Conservation (phyloP, 805 yeast genomes). For the Alloascoidea africana region DNA sequence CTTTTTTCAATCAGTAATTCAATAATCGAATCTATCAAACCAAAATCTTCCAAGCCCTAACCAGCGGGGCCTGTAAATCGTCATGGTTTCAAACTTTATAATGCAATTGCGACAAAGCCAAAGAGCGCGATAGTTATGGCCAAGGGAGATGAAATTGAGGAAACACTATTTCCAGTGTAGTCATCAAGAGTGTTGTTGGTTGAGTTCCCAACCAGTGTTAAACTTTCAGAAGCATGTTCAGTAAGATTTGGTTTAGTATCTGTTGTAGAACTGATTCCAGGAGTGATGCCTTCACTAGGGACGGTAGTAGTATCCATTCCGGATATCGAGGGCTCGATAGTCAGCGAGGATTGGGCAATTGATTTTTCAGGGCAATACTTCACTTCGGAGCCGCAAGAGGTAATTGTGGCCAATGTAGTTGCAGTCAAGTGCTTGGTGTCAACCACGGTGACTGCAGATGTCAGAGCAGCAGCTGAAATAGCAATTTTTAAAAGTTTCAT, state of each 20-base stretch:
- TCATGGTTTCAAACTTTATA: too few relatives aligned
- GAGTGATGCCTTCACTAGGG: slow-evolving; percentile 9
- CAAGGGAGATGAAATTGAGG: too few relatives aligned
- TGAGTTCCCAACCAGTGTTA: too few relatives aligned
- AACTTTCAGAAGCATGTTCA: too few relatives aligned
- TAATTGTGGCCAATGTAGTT: slow-evolving; percentile 30
- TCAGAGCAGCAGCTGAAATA: slow-evolving; percentile 20
- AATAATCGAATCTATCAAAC: too few relatives aligned
- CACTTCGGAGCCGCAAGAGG: slow-evolving; percentile 27
- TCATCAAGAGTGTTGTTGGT: slow-evolving; percentile 7
- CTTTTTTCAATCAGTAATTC: too few relatives aligned
- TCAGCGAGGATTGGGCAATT: slow-evolving; percentile 8
- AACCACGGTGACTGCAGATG: background rate
- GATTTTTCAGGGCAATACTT: slow-evolving; percentile 41
- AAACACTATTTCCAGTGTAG: slow-evolving; percentile 6
- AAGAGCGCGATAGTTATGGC: slow-evolving; percentile 10
- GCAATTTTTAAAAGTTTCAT: too few relatives aligned
- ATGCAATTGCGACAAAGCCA: slow-evolving; percentile 10
- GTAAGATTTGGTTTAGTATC: too few relatives aligned
- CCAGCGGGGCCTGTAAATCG: too few relatives aligned
- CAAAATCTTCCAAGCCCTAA: too few relatives aligned
- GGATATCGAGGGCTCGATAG: slow-evolving; percentile 11
- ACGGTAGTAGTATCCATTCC: slow-evolving; percentile 11
- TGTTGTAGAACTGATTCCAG: too few relatives aligned
- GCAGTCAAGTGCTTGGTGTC: slow-evolving; percentile 17